A percentile compares a stretch with the other conserved stretches of the same genome.
Evolutionary conservation across 257 asterid species (phyloP).

Genomic region (Fraxinus quadrangulata): DNA sequence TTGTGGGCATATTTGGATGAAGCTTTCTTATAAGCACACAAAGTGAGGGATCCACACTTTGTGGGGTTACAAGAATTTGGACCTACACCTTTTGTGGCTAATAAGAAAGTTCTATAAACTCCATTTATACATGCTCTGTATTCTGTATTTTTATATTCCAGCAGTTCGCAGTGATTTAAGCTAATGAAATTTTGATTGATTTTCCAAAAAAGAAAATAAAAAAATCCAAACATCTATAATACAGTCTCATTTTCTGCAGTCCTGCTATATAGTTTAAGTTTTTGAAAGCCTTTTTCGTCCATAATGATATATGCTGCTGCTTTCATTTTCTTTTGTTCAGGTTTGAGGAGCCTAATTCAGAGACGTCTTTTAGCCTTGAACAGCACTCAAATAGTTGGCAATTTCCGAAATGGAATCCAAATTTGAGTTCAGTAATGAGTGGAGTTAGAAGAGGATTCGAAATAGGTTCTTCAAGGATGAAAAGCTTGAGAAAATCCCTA

Average conservation of each 20-base stretch:
- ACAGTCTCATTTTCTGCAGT: neutral
- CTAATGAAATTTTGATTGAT: no score
- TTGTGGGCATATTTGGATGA: no score
- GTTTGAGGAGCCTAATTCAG: conserved; percentile 47
- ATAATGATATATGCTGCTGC: neutral
- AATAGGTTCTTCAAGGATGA: conserved; percentile 34
- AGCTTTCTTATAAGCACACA: no score
- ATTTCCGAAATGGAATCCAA: conserved; percentile 30
- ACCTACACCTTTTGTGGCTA: no score
- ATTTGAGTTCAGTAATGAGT: conserved; percentile 31
- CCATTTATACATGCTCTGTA: no score
- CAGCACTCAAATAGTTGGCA: conserved; percentile 4
- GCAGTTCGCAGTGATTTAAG: no score
- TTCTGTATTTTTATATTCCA: no score
- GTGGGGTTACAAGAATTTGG: no score
- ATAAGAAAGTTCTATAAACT: no score
- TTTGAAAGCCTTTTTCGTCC: neutral
- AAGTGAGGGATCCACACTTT: no score
- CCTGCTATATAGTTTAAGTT: neutral
- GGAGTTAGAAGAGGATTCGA: conserved; percentile 33
- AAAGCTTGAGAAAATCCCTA: conserved; percentile 33
- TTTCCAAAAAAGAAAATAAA: no score
- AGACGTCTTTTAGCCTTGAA: conserved; percentile 26
- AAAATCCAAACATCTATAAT: no score
- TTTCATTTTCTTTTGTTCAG: conserved; percentile 25